Percentiles rank a stretch among this genome's conserved stretches.
phyloP scores from a whole-genome alignment of 2,329 filamentous ascomycete genomes.

The Calonectria montana region DNA sequence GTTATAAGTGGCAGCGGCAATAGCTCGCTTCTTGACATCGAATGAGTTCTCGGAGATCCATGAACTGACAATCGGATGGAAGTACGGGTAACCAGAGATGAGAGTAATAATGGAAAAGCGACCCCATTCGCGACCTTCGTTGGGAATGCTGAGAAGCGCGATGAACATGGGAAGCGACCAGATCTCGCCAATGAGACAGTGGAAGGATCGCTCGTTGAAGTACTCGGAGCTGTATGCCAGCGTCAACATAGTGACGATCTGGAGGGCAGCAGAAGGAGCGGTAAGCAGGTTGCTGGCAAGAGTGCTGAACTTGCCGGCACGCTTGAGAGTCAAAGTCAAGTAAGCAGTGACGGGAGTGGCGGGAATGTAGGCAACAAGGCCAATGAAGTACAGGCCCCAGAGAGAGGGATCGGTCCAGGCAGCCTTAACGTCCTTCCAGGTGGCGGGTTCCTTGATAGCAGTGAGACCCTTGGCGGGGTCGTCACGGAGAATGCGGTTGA shows the following conservation, averaged over 20 bases:
- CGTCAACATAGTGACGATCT: constrained; percentile 66
- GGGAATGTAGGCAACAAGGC: constrained; percentile 61
- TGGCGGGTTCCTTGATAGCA: constrained; percentile 55
- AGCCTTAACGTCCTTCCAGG: constrained; percentile 54
- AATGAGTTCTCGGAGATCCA: constrained; percentile 64
- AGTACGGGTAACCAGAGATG: constrained; percentile 67
- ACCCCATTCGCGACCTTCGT: constrained; percentile 61
- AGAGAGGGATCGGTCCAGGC: constrained; percentile 59
- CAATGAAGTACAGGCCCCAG: constrained; percentile 63
- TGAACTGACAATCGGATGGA: constrained; percentile 64
- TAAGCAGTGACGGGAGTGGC: constrained; percentile 60
- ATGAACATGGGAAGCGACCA: constrained; percentile 65
- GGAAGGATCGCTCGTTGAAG: constrained; percentile 65
- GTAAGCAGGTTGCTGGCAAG: constrained; percentile 73
- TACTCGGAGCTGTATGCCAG: constrained; percentile 66
- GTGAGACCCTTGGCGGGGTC: constrained; percentile 66
- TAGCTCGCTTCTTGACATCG: constrained; percentile 61
- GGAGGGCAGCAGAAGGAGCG: constrained; percentile 67
- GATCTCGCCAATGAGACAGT: constrained; percentile 63
- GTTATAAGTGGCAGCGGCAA: constrained; percentile 61
- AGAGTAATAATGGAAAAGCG: constrained; percentile 63
- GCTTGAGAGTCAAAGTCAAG: constrained; percentile 66
- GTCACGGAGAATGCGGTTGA: constrained; percentile 68
- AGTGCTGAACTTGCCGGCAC: constrained; percentile 64
- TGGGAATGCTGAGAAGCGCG: constrained; percentile 61